Base-by-base conservation (phyloP, 2,329 filamentous ascomycete species). In the Ceratocystiopsis sp. region DNA sequence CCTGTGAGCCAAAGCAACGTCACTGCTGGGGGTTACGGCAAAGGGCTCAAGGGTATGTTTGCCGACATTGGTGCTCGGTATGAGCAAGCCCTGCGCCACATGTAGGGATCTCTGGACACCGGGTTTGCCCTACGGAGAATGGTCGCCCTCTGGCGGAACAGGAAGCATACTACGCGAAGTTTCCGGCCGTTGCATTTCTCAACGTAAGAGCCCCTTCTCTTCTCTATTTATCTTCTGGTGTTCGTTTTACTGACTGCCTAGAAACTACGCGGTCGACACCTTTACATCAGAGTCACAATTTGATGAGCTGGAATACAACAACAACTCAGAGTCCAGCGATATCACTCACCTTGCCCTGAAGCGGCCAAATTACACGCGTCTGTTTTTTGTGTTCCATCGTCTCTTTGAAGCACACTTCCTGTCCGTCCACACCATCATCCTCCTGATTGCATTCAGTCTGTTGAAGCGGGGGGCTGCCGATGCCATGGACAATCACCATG, bases 351-450 rank as follows among this genome's bases (percentile, higher is more conserved):
- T 69, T 43, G 69, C 61, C 0, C 56, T 75, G 12, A 60, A 66
- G 45, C 62, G 61, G 35, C 69, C 68, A 17, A 60, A 74, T 54
- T 78, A 66, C 64, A 63, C 63, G 53, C 72, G 67, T 49, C 64
- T 76, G 38, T 57, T 74, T 49, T 68, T 71, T 42, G 65, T 83
- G 32, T 67, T 69, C 54, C 75, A 80, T 54, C 72, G 80, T 16
- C 61, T 84, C n/a, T 84, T 80, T 52, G 79, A 84, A 56, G 79
- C 79, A 0, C 79, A 84, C 56, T 83, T 83, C 55, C 61, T 84
- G 19, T 78, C 79, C 0, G 68, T 76, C 15, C 79, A 84, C 52
- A 75, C 75, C 61, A 73, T 71, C 8, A 71, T 81, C 38, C 63
- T 81, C 25, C 65, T 83, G 21, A 52, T 81, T 37, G 67, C 74